Base-by-base conservation (phyloP, 805 yeast species). In the Starmerella kuoi region DNA sequence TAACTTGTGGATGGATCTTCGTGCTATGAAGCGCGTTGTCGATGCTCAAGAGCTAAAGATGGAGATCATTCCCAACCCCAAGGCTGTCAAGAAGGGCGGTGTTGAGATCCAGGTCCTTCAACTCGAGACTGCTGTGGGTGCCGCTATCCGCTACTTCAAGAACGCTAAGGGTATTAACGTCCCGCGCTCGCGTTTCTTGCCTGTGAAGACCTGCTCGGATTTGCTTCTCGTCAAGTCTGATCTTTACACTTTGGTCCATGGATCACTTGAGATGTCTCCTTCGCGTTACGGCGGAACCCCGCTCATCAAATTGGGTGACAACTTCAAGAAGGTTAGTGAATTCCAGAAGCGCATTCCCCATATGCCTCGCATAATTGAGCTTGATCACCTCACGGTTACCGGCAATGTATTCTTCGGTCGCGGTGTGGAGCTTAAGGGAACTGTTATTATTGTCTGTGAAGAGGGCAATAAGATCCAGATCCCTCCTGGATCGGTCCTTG, bases 101-200 rank as follows among this genome's bases (percentile, higher is more conserved):
- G 67, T 69, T 40, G 95, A 87, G 52, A 71, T 80, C 54, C 78
- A 79, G 58, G 96, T 88, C 39, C 67, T 88, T 59, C 98, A 88
- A 69, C 76, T 91, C 60, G 98, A 91, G 71, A 91, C 98, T 38
- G 98, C 98, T 23, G 95, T 85, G 55, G 98, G 98, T 70, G 97
- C 98, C 31, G 97, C 97, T 37, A 91, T 91, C 61, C 82, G 94
- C 67, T 88, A 87, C 66, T 91, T 91, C 67, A 71, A 79, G 52
- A 82, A 84, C 55, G 95, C 96, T 24, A 95, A 85, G 58, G 98
- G 98, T 67, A 93, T 91, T 55, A 94, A 86, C 57, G 98, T 91
- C 30, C 97, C 98, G 65, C 84, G 98, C 70, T 75, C 95, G 32
- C 79, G 98, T 62, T 91, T 91, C 74, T 73, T 91, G 67, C 98